phyloP scores from a whole-genome alignment of 805 yeast genomes.

The Suhomyces sp. region DNA sequence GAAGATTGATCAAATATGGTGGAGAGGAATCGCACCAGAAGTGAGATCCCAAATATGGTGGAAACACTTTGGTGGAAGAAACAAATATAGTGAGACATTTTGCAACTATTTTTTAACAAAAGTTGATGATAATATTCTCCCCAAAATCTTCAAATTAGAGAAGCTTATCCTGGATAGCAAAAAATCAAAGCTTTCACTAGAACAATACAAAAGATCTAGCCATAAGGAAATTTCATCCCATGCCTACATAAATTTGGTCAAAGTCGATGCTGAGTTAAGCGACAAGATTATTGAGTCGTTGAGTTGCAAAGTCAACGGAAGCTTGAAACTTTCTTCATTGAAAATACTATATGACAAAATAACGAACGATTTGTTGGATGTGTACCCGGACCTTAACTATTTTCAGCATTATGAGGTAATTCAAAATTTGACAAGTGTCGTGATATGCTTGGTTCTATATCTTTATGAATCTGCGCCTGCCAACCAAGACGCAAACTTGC shows the following conservation, averaged over 20 bases:
- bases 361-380: conserved; percentile 15
- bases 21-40: conserved; percentile 24
- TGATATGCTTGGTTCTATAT: conserved; percentile 29
- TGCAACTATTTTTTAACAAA: conserved; percentile 6
- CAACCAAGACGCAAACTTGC: conserved; percentile 8
- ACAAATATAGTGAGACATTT: conserved; percentile 4
- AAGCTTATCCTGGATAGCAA: conserved; percentile 3
- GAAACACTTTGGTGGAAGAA: conserved; percentile 12
- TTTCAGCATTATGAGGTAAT: conserved; percentile 16
- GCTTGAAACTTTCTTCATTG: conserved; percentile 8
- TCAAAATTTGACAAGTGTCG: conserved; percentile 20
- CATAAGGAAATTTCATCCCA: background rate
- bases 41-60: conserved; percentile 53
- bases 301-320: background rate
- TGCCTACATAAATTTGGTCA: background rate
- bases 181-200: conserved; percentile 2
- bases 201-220: background rate
- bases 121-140: conserved; percentile 1
- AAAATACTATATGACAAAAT: conserved; percentile 11
- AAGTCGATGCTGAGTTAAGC: background rate
- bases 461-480: conserved; percentile 12
- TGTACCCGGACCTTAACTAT: conserved; percentile 21
- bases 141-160: conserved; percentile 4
- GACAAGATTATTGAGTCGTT: conserved; percentile 6
- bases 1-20: conserved; percentile 16